phyloP scores from a whole-genome alignment of 495 filamentous ascomycete species.

The Penicillium ochrochloron region DNA sequence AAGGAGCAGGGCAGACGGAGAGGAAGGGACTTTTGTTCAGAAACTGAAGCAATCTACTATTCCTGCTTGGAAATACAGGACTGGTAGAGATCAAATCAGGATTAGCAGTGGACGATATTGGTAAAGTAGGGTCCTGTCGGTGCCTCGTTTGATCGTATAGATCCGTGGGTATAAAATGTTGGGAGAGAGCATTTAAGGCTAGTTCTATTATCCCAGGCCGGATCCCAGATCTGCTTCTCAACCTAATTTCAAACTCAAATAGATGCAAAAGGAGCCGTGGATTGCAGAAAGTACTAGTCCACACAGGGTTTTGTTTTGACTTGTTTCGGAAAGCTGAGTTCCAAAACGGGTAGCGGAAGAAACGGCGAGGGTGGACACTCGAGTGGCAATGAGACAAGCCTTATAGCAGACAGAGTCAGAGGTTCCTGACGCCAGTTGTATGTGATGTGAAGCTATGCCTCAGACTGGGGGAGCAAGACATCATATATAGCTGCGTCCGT shows the following conservation, averaged over 20 bases:
- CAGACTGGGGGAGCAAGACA: background rate
- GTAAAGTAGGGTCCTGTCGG: background rate
- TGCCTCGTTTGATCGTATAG: background rate
- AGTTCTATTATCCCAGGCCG: background rate
- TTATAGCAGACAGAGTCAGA: background rate
- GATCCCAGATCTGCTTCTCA: background rate
- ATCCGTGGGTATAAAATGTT: slow-evolving; percentile 1
- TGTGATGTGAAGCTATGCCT: background rate
- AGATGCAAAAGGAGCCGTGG: background rate
- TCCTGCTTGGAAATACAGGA: background rate
- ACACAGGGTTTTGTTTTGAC: background rate
- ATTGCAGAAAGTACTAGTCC: background rate
- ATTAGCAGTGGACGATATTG: background rate
- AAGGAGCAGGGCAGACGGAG: background rate
- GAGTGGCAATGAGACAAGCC: background rate
- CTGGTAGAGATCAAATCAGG: background rate
- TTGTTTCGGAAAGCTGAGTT: background rate
- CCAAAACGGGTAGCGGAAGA: slow-evolving; percentile 1
- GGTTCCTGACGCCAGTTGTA: background rate
- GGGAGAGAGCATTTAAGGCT: background rate
- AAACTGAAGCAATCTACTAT: background rate
- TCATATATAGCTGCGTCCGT: background rate
- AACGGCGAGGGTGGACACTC: background rate
- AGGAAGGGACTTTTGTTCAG: background rate
- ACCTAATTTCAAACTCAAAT: background rate